Evolutionary conservation across 2,329 filamentous ascomycete genomes (phyloP).

Genomic region (Alternaria ethzedia): DNA sequence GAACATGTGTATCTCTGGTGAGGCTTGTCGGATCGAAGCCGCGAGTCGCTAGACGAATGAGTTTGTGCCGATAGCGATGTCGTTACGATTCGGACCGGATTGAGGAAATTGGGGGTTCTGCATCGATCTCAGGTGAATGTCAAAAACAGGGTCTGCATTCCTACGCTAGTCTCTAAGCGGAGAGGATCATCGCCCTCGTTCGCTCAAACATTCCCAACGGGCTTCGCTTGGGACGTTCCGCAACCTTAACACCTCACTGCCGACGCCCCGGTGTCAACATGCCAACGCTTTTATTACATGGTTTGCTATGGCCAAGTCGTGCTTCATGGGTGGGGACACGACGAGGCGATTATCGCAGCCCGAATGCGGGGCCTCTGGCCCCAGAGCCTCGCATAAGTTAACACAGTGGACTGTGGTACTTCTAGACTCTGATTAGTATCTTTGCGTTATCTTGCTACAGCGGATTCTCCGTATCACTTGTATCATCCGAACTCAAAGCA

Average conservation of each 20-base stretch:
- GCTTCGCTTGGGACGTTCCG: constrained; percentile 1
- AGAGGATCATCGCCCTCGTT: not conserved
- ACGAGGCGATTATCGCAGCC: not conserved
- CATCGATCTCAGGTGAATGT: not conserved
- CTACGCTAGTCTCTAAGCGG: not conserved
- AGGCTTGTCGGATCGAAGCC: not conserved
- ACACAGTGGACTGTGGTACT: not conserved
- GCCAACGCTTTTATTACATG: not conserved
- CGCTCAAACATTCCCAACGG: not conserved
- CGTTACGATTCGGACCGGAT: not conserved
- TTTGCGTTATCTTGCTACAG: not conserved
- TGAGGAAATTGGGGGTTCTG: not conserved
- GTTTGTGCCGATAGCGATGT: not conserved
- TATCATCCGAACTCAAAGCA: not conserved
- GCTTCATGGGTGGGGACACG: not conserved
- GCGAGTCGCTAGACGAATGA: not conserved
- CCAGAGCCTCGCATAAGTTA: not conserved
- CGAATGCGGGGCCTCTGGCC: not conserved
- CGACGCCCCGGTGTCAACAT: not conserved
- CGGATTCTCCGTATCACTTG: not conserved
- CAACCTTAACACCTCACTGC: not conserved
- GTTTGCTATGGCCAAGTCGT: not conserved
- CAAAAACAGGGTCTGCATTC: not conserved
- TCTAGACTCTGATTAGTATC: not conserved
- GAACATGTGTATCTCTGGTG: not conserved